Conservation (phyloP, 768 basidiomycete species). For the Dioszegia hungarica region DNA sequence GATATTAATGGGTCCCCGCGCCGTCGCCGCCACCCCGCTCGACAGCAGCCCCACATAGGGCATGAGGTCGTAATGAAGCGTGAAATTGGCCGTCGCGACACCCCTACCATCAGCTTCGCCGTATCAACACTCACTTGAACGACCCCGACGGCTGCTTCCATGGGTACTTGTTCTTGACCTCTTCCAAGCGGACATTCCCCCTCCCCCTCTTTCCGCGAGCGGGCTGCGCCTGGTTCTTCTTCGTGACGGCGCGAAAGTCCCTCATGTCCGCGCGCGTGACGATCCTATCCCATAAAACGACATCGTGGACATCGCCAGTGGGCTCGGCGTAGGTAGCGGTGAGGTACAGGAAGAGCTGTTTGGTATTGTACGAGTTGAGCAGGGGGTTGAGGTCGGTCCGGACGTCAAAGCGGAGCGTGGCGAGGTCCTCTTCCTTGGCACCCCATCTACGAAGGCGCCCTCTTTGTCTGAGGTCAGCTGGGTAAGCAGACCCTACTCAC, state of each 20-base stretch:
- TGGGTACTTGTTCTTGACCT: conserved; percentile 39
- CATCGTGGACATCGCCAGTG: conserved; percentile 24
- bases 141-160: conserved; percentile 40
- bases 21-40: conserved; percentile 39
- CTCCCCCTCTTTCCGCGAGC: conserved; percentile 29
- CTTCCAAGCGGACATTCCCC: conserved; percentile 38
- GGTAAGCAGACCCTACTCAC: conserved; percentile 13
- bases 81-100: conserved; percentile 33
- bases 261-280: conserved; percentile 28
- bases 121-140: conserved; percentile 30
- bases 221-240: conserved; percentile 22
- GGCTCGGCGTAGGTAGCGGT: conserved; percentile 32
- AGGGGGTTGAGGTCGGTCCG: conserved; percentile 37
- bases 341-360: conserved; percentile 41
- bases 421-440: conserved; percentile 38
- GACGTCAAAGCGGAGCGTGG: conserved; percentile 37
- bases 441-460: conserved; percentile 36
- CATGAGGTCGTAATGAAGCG: conserved; percentile 43
- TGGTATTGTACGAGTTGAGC: conserved; percentile 43
- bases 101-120: conserved; percentile 14
- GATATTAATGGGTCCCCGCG: conserved; percentile 27
- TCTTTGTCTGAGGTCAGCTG: conserved; percentile 18
- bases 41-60: conserved; percentile 39
- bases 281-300: conserved; percentile 42
- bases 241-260: conserved; percentile 36